Percentiles rank a stretch among this genome's conserved stretches.
Conservation (phyloP, 78 protist genomes). For the Dictyostelium capitatum region DNA sequence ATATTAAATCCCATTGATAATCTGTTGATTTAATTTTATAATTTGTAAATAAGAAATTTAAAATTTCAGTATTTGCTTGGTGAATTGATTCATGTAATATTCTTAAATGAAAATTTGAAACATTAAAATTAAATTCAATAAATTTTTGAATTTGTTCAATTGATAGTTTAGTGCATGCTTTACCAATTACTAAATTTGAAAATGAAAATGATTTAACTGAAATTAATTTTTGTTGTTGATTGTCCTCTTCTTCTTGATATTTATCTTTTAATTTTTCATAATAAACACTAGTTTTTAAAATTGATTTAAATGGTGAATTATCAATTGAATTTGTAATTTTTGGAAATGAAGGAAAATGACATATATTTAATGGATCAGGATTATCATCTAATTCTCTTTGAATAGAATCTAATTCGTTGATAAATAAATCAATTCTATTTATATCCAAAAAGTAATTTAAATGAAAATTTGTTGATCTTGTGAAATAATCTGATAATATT, state of each 20-base stretch:
- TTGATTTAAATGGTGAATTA: background rate
- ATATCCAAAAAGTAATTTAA: background rate
- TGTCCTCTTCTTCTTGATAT: background rate
- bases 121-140: background rate
- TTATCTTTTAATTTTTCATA: background rate
- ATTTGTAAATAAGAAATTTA: background rate
- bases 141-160: background rate
- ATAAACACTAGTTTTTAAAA: background rate
- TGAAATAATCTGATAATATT: background rate
- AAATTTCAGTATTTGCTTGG: background rate
- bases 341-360: background rate
- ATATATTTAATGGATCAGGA: background rate
- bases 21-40: background rate
- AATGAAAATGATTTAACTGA: background rate
- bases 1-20: background rate
- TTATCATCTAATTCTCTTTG: background rate
- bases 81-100: constrained; percentile 7
- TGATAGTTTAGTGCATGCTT: background rate
- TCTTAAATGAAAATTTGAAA: background rate
- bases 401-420: background rate
- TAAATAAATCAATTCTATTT: background rate
- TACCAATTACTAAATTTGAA: background rate
- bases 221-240: background rate
- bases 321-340: background rate
- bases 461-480: background rate